Evolutionary conservation across 2,329 filamentous ascomycete genomes (phyloP), one percentile per base, ranked within the genome.

Genomic region (Pseudogymnoascus pannorum): DNA sequence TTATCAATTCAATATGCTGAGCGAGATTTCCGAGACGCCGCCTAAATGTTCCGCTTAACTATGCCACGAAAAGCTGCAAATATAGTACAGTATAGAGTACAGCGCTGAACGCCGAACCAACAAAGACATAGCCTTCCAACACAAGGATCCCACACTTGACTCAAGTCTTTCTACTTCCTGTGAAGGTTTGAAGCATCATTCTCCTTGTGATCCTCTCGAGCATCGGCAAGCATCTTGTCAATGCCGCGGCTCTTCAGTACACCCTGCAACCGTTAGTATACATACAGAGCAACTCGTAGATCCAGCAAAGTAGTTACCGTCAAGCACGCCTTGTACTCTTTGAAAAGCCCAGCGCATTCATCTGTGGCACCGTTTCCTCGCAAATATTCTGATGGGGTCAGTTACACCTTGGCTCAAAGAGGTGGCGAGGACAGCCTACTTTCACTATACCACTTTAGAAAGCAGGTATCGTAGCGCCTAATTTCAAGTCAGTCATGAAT

Each of bases 401-500:
- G 62, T 61, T 62, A 57, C 65, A 24, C 12, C 58, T 51, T 16
- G 59, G n/a, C 60, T 35, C 31, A 57, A 57, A 14, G 60, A n/a
- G 66, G 58, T 68, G 68, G 59, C 59, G 40, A 63, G 58, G 5
- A 48, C 35, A 59, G 29, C 87, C 63, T 80, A 97, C 94, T 97
- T 77, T 99, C 94, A 72, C 92, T 97, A 75, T 99, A 99, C 94
- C 94, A 99, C 77, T 96, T 97, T 66, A 99, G 79, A 74, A 99
- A 99, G 77, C 94, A 99, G 59, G 88, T 92, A 75, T 99, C 94
- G 73, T 99, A 99, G 69, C 87, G 90, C 74, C 92, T 97, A 64
- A 20, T 22, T 59, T 29, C 2, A 12, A 42, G 42, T 5, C 40
- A 58, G 44, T 60, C 61, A 54, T 18, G 24, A 36, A 64, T 64